A percentile compares a stretch with the other conserved stretches of the same genome.
Evolutionary conservation across 2,329 filamentous ascomycete genomes (phyloP).

Genomic region (Colletotrichum orchidophilum): DNA sequence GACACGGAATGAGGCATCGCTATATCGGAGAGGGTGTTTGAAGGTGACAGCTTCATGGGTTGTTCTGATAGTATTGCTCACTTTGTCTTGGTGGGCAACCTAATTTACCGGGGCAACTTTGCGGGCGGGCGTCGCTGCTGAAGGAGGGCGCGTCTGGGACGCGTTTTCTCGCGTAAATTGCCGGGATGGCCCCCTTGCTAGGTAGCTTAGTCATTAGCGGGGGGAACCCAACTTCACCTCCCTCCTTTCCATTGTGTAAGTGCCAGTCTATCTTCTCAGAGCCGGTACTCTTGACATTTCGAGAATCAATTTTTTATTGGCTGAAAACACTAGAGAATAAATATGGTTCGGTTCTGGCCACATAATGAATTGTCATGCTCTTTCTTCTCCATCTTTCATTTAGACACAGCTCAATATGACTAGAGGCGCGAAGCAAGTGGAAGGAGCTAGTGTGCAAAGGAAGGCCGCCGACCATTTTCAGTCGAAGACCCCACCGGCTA

Average conservation of each 20-base stretch:
- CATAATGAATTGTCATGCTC: no score
- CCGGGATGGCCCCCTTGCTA: not conserved
- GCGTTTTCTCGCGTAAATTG: constrained; percentile 35
- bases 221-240: not conserved
- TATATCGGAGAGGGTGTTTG: not conserved
- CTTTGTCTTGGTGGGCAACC: not conserved
- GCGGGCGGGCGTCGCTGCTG: not conserved
- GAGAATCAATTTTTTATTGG: no score
- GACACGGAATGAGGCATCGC: constrained; percentile 58
- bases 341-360: no score
- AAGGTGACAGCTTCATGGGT: not conserved
- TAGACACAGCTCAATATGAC: not conserved
- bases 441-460: no score
- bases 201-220: constrained; percentile 18
- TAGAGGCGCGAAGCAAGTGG: no score
- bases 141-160: constrained; percentile 19
- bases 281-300: not conserved
- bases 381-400: no score
- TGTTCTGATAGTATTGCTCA: not conserved
- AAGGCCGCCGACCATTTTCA: no score
- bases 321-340: no score
- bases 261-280: not conserved
- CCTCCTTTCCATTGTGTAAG: not conserved
- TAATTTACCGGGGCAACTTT: constrained; percentile 19
- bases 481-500: no score